Evolutionary conservation across 805 yeast genomes (phyloP), one percentile per base, ranked within the genome.

Genomic region (Novakomyces olei): DNA sequence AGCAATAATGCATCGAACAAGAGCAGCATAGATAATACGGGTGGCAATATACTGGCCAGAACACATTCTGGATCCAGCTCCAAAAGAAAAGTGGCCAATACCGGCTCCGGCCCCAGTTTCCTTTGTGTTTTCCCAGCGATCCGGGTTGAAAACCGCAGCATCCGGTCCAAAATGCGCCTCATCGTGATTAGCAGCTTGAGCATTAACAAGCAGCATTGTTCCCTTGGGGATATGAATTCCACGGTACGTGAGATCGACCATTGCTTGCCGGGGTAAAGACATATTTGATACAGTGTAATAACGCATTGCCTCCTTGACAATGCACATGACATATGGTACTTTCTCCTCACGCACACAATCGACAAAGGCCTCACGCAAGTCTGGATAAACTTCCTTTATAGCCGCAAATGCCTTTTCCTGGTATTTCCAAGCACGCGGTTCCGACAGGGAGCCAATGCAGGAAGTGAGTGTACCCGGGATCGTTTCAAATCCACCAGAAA

Each of bases 401-500:
- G 60, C 61, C 0, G 35, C 14, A 10, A 52, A 47, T 0, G 73
- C 72, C n/a, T 36, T 51, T 1, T 51, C 42, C 44, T 68, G 72
- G 5, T 66, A 40, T 10, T 36, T 40, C 45, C 72, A 69, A 38
- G 62, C 60, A n/a, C n/a, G n/a, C n/a, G n/a, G n/a, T n/a, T n/a
- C n/a, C n/a, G n/a, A n/a, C n/a, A n/a, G n/a, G n/a, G n/a, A n/a
- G n/a, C n/a, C n/a, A n/a, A n/a, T n/a, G n/a, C n/a, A n/a, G n/a
- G n/a, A n/a, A 30, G 72, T 55, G 24, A 68, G 71, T 23, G 73
- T 53, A 0, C 79, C 68, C n/a, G n/a, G n/a, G 1, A 71, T 65
- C 39, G 74, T 74, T 45, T 74, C 83, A 19, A 74, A 50, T 0
- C 83, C 83, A 9, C 81, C 83, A 42, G 78, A 68, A 1, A 74